Evolutionary conservation across 345 rosid genomes (phyloP).

Genomic region (Carallia brachiata): DNA sequence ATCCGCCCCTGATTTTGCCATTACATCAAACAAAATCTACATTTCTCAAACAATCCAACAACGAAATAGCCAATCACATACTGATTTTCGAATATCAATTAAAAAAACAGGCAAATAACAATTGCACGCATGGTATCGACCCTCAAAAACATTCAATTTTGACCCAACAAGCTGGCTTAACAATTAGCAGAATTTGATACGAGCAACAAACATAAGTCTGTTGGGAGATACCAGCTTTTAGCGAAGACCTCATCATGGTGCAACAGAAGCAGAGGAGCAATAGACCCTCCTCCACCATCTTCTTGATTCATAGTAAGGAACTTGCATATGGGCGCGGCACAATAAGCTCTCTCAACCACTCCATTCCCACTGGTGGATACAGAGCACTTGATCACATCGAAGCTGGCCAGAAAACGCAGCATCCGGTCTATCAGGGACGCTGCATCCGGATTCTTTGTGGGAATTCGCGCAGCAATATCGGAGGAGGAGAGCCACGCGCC

Average conservation of each 20-base stretch:
- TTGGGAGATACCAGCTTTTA: slow-evolving; percentile 37
- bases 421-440: slow-evolving; percentile 43
- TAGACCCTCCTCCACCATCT: slow-evolving; percentile 23
- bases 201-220: neutral
- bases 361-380: slow-evolving; percentile 2
- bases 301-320: slow-evolving; percentile 35
- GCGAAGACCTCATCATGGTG: slow-evolving; percentile 40
- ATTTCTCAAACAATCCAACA: neutral
- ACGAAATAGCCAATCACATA: no score
- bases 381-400: slow-evolving; percentile 31
- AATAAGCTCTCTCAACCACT: slow-evolving; percentile 31
- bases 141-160: no score
- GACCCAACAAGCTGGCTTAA: no score
- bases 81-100: no score
- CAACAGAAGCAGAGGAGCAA: slow-evolving; percentile 40
- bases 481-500: slow-evolving; percentile 35
- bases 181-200: neutral
- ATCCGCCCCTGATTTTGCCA: no score
- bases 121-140: no score
- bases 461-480: slow-evolving; percentile 39
- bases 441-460: slow-evolving; percentile 41
- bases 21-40: neutral
- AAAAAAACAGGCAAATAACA: no score
- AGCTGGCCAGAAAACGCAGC: slow-evolving; percentile 48
- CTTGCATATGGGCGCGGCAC: slow-evolving; percentile 42